Base-by-base conservation (phyloP, 2,329 filamentous ascomycete species). In the Ilyonectria robusta region DNA sequence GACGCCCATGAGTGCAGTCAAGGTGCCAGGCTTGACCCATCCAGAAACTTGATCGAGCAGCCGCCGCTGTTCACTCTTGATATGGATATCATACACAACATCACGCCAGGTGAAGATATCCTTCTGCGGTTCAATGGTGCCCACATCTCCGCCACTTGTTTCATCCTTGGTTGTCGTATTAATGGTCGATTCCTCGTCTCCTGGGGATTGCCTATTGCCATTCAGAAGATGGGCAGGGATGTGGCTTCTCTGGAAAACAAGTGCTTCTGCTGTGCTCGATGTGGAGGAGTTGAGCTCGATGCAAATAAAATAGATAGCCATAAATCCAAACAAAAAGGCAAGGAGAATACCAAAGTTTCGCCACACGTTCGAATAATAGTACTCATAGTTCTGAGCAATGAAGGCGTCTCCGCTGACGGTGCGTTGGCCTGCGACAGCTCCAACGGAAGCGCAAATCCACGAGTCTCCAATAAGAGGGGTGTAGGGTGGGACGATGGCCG, bases 1-100 rank as follows among this genome's bases (percentile, higher is more conserved):
- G 0, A 90, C 88, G 46, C 91, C 89, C 88, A 91, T 91, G 6
- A 97, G 84, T 2, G 94, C 94, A 3, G 94, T 97, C 37, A 97
- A 82, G 1, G 93, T 97, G 33, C 94, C 94, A 0, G 94, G 94
- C 78, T 95, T 95, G 63, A 97, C 93, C 93, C 93, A 97, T 6
- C 94, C 94, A 72, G 93, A 89, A 2, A 97, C 92, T 62, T 94
- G 84, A 71, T 97, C 91, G 59, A 97, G 81, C 67, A 97, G 78
- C 19, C 92, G 87, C n/a, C 93, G 88, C 1, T 85, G 82, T 70
- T 93, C 88, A 1, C 85, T 86, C 81, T 96, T 96, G 81, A 97
- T 93, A 72, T 92, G 87, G 70, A 90, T 87, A 21, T 89, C 85
- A 63, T 88, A 97, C 70, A 90, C 91, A 1, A 96, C 91, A 72